Base-by-base conservation (phyloP, 768 basidiomycete genomes). In the Lactifluus subvellereus region DNA sequence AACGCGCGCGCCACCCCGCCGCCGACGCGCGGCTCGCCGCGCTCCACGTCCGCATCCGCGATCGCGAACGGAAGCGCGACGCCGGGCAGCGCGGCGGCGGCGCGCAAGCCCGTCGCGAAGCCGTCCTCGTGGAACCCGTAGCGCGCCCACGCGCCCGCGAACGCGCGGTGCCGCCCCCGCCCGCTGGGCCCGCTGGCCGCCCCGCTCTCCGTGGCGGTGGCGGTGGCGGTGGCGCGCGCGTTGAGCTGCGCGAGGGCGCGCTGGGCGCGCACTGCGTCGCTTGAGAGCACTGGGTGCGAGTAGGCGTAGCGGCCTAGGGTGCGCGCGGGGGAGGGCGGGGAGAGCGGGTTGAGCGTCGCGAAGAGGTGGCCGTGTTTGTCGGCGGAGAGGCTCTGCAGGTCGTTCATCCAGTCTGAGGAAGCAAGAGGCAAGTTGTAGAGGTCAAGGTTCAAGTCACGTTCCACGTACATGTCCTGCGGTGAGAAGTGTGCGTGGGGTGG, bases 81-180 rank as follows among this genome's bases (percentile, higher is more conserved):
- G 13, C 13, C 57, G 0, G 57, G 48, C 18, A 58, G 48, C 16
- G 38, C 37, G 4, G 37, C 37, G 1, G 57, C 75, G 11, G 72
- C 75, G 52, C 72, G 71, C 38, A 81, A 68, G 8, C 79, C 80
- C 1, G 77, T 74, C 2, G 80, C 74, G 71, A 89, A 89, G 2
- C 86, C 88, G 69, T 90, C 90, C 73, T 91, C 88, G 74, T 92
- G 89, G 77, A 91, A 90, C 18, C 88, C 89, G 68, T 89, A 90
- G 60, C 82, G 82, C 50, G 85, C 78, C 77, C 86, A 91, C 30
- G 89, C 89, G 10, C 88, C 87, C 2, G 77, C 86, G 69, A 75
- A 82, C 8, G 84, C 79, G 66, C 89, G 80, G 4, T 81, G 80
- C 9, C 86, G 79, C 51, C 22, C 22, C 22, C 22, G 22, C 22